Evolutionary conservation across 202 grass and related monocot species (phyloP).

Genomic region (Panicum hallii): DNA sequence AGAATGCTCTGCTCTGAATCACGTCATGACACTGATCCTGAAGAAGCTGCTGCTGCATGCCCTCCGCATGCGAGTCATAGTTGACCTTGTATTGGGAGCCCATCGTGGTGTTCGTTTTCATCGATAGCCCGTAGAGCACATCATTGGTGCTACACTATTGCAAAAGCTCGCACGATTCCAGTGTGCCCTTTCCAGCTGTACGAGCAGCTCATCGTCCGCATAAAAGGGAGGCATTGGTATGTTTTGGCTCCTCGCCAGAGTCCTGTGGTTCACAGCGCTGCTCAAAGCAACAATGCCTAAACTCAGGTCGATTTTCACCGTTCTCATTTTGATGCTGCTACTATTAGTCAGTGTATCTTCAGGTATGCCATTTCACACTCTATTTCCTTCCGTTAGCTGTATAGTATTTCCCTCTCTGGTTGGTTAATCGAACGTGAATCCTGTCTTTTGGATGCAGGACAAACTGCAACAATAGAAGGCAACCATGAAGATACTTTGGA

Average conservation of each 20-base stretch:
- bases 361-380: constrained; percentile 2
- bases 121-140: constrained; percentile 4
- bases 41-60: too few relatives aligned
- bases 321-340: constrained; percentile 10
- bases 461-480: background rate
- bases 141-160: constrained; percentile 24
- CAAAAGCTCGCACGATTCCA: background rate
- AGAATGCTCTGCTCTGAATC: background rate
- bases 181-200: constrained; percentile 21
- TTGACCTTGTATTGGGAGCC: constrained; percentile 33
- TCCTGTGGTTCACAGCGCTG: background rate
- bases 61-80: background rate
- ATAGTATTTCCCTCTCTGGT: background rate
- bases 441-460: constrained; percentile 10
- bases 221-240: constrained; percentile 8
- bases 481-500: background rate
- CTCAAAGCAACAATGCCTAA: background rate
- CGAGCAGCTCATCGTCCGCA: background rate
- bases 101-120: constrained; percentile 4
- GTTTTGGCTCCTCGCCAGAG: constrained; percentile 8
- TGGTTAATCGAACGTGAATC: background rate
- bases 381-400: background rate
- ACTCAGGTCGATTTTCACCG: background rate
- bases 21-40: too few relatives aligned
- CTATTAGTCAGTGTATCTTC: constrained; percentile 34